Evolutionary conservation across 31 red algal species (phyloP), one percentile per base, ranked within the genome.

Genomic region (Odonthalia washingtoniensis): DNA sequence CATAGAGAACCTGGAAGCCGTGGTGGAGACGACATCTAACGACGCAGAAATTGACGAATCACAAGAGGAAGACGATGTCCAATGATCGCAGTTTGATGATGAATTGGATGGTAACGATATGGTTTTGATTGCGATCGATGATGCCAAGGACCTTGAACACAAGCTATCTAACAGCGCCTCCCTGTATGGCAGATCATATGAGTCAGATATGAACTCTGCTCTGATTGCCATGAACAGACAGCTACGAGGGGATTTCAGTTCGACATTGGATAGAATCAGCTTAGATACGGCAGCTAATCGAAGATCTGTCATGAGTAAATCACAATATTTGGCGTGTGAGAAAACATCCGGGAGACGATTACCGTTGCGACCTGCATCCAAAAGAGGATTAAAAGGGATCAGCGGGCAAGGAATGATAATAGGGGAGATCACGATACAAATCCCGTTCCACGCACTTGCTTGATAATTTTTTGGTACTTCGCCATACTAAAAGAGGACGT

Each of bases 381-480:
- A 67, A 67, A 12, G 4, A 34, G 31, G 4, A 81, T 39, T 31
- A 30, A 66, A 34, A 24, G 78, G 78, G 17, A 70, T 73, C 45
- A 40, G 81, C 6, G 40, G 64, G 6, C 70, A 18, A 0, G 40
- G 42, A 26, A 27, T 53, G 0, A 5, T 40, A 18, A 84, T 70
- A 5, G 64, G 64, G 28, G 46, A 4, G 0, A 26, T 67, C 6
- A 38, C 57, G n/a, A 72, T 84, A 24, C 40, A 64, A 3, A 72
- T 84, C 18, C 64, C 63, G 2, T 84, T 84, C 81, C 44, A 41
- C 2, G 66, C 70, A 0, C 31, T 84, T 12, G 62, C 9, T 26
- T 84, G n/a, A 28, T 72, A 4, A 72, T 70, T 46, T 14, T 72
- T 44, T 21, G 70, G 16, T 45, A 6, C 2, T 84, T 84, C 35